Percentiles rank a stretch among this genome's conserved stretches.
Evolutionary conservation across 2,329 filamentous ascomycete species (phyloP).

Genomic region (Didymosphaeria variabile): DNA sequence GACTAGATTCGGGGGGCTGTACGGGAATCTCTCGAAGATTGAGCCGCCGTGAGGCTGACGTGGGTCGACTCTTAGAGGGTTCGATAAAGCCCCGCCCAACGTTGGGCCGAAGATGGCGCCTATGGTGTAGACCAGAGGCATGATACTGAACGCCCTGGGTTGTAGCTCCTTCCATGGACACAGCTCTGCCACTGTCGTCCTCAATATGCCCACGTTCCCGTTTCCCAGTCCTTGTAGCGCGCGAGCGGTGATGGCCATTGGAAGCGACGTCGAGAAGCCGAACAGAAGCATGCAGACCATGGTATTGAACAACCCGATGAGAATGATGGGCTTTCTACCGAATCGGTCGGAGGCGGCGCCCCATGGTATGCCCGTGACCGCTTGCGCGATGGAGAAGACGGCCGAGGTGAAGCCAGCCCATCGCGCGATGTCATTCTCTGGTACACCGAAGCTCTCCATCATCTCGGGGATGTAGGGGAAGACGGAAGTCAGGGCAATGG

Average conservation of each 20-base stretch:
- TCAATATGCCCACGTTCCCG: slow-evolving; percentile 84
- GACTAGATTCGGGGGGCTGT: slow-evolving; percentile 83
- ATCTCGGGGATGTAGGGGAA: slow-evolving; percentile 85
- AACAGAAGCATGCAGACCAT: slow-evolving; percentile 84
- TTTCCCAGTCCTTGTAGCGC: slow-evolving; percentile 84
- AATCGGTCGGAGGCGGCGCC: slow-evolving; percentile 82
- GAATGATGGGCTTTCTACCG: slow-evolving; percentile 84
- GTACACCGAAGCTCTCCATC: slow-evolving; percentile 52
- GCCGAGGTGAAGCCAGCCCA: slow-evolving; percentile 91
- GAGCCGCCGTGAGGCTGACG: slow-evolving; percentile 68
- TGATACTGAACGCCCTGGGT: slow-evolving; percentile 87
- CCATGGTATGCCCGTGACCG: slow-evolving; percentile 87
- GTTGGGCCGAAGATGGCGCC: slow-evolving; percentile 86
- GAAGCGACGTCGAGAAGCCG: slow-evolving; percentile 80
- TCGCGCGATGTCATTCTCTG: slow-evolving; percentile 53
- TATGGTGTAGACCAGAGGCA: slow-evolving; percentile 90
- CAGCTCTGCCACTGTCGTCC: slow-evolving; percentile 92
- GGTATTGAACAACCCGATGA: slow-evolving; percentile 77
- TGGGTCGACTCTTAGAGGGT: slow-evolving; percentile 79
- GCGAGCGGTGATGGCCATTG: slow-evolving; percentile 81
- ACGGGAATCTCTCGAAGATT: slow-evolving; percentile 81
- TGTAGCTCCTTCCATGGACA: slow-evolving; percentile 87
- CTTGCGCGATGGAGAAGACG: slow-evolving; percentile 79
- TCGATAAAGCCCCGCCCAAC: slow-evolving; percentile 86
- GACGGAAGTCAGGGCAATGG: slow-evolving; percentile 91